Evolutionary conservation across 1,284 basidiomycete species (phyloP), one percentile per base, ranked within the genome.

Genomic region (Cryptococcus sp.): DNA sequence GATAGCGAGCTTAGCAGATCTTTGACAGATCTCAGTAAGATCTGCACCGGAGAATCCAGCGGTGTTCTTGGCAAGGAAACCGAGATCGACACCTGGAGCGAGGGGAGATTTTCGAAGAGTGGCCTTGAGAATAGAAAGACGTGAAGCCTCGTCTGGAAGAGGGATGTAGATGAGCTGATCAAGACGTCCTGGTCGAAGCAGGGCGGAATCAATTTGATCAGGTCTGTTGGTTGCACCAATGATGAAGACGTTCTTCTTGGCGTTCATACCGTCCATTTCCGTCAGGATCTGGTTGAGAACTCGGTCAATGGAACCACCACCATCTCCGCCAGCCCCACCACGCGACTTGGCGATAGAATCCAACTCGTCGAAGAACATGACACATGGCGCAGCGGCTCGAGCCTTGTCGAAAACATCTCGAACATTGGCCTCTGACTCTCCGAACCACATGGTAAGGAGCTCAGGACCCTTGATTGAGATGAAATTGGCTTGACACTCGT

Each of bases 291-390:
- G 93, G 79, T 97, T 96, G 58, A 97, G 84, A 8, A 97, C 94
- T 80, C 96, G 92, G 76, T 99, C 96, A 49, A 93, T 87, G 6
- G 95, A 94, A 60, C 95, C 96, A 64, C 94, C 94, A 55, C 80
- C 94, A 74, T 97, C 95, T 13, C 83, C 80, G 2, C 84, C 82
- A 15, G 81, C 81, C 79, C 96, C 79, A 59, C 95, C 95, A 79
- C 96, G 90, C 50, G 92, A 85, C 81, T 98, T 98, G 54, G 95
- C 95, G 68, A 98, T 98, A 10, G 95, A 96, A 76, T 98, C 95
- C 72, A 99, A 82, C 79, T 99, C 95, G 71, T 99, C 95, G 79
- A 98, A 98, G 88, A 98, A 98, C 93, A 98, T 97, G 64, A 98
- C 93, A 77, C 95, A 98, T 3, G 96, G 96, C 6, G 95, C 94